Evolutionary conservation across 257 asterid species (phyloP), one percentile per base, ranked within the genome.

Genomic region (Solanum paucissectum): DNA sequence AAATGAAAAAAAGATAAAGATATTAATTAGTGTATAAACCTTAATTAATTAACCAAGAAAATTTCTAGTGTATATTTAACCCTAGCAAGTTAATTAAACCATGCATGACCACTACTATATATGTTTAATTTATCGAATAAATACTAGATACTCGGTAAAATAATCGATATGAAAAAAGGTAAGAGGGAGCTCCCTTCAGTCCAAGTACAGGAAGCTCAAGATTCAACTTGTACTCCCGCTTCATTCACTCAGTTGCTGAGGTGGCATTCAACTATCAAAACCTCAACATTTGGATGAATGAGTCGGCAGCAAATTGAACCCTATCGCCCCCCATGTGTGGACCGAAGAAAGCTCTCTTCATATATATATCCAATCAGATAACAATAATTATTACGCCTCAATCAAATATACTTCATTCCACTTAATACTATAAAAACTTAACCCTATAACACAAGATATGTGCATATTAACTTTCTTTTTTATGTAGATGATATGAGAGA

Each of bases 131-230:
- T 32, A 10, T 29, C 6, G 2, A 32, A 29, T 32, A 0, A 14
- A 6, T 14, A 71, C 14, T 9, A 33, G 25, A 2, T 71, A 71
- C 13, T 71, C 4, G 0, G 0, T 33, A 16, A 7, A 71, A 71
- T 32, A 71, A 71, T 32, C 1, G 0, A 34, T 34, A 73, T 8
- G 0, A 69, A 49, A 60, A 33, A 7, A 32, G 20, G n/a, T 66
- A 34, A 23, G 86, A 95, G 98, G 98, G 99, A 96, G 99, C 99
- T 96, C 99, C 99, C 99, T 96, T 96, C 99, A 96, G 99, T 96
- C 98, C 99, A 96, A 96, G 95, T 88, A 93, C 93, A 92, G 95
- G 91, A 95, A 91, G 92, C 89, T 88, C 89, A 92, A 86, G 95
- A 91, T 88, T 62, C 98, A 93, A 88, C 87, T 90, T 95, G 93